A percentile compares a stretch with the other conserved stretches of the same genome.
Evolutionary conservation across 192 early-diverging fungal genomes (phyloP).

Genomic region (Mortierella antarctica): DNA sequence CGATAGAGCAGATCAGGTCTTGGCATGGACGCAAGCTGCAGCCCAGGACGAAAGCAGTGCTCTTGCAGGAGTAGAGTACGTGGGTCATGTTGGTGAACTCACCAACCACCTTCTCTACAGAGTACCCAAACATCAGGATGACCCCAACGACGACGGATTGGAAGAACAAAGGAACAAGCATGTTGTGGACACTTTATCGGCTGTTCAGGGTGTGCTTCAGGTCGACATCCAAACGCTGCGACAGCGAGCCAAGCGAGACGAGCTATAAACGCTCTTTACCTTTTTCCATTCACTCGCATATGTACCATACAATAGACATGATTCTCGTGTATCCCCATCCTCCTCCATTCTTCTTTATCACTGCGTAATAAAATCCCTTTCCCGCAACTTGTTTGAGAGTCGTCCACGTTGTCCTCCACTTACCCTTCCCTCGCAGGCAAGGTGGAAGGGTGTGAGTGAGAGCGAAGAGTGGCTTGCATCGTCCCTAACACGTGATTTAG

Average conservation of each 20-base stretch:
- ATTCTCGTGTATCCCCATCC: too few species aligned
- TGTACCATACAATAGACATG: too few species aligned
- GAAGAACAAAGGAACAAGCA: conserved; percentile 35
- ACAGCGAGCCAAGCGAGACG: conserved; percentile 37
- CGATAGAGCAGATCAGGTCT: conserved; percentile 21
- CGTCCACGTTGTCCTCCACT: too few species aligned
- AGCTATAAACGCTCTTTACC: conserved; percentile 13
- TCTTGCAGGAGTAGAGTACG: conserved; percentile 32
- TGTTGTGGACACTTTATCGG: conserved; percentile 33
- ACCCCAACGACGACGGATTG: conserved; percentile 5
- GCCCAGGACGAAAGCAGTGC: conserved; percentile 14
- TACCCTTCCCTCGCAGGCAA: too few species aligned
- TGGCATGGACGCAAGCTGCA: conserved; percentile 24
- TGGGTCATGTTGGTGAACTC: conserved; percentile 43
- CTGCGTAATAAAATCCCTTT: too few species aligned
- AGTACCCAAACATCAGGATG: conserved; percentile 5
- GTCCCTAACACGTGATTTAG: too few species aligned
- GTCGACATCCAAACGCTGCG: conserved; percentile 40
- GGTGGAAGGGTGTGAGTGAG: too few species aligned
- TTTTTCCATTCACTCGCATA: background rate
- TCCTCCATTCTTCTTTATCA: too few species aligned
- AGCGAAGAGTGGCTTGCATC: too few species aligned
- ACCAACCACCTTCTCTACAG: conserved; percentile 46
- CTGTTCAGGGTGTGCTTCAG: conserved; percentile 34
- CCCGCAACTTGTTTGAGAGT: too few species aligned